Evolutionary conservation across 1,139 yeast genomes (phyloP), one percentile per base, ranked within the genome.

Genomic region (Candida smagusa): DNA sequence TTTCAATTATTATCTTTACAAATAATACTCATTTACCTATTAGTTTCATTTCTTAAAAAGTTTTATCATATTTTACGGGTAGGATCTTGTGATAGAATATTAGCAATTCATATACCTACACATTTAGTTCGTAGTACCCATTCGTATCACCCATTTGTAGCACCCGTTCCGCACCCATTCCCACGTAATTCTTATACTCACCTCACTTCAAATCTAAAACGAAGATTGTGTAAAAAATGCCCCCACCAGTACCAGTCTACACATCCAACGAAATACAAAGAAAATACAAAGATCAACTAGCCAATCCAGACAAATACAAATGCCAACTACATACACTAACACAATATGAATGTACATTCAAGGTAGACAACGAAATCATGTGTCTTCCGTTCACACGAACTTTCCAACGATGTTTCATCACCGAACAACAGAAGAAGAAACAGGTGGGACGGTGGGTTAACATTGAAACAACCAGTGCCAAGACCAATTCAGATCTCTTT

Each of bases 311-410:
- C 5, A 58, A 62, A 38, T 62, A 64, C 43, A 42, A 67, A 23
- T 77, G 82, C 47, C 60, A 61, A 9, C 56, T 72, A 24, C 68
- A 62, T 41, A 60, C 70, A 32, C 52, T 77, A 19, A 64, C 72
- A 0, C 82, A 77, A 48, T 73, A 71, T 50, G 77, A 72, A 46
- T 74, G 79, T 45, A 72, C 76, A 2, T 71, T 70, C 43, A 54
- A 54, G 33, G 52, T 68, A 19, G 45, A 57, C 6, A 52, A 51
- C 5, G 65, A 73, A 39, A 71, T 74, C 39, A 62, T 73, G 22
- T 77, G 83, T 46, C 53, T 72, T 12, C 82, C 83, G 2, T 77
- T 77, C 56, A 76, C 71, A 43, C 50, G 83, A 33, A 44, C 76
- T 5, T 77, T 77, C 54, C 71, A 68, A 45, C 59, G 78, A 39